A percentile compares a stretch with the other conserved stretches of the same genome.
These are phyloP conservation scores for Sporobolomyces roseus DNA, from an alignment of 768 basidiomycete genomes.

Conservation along the genomic window DNA sequence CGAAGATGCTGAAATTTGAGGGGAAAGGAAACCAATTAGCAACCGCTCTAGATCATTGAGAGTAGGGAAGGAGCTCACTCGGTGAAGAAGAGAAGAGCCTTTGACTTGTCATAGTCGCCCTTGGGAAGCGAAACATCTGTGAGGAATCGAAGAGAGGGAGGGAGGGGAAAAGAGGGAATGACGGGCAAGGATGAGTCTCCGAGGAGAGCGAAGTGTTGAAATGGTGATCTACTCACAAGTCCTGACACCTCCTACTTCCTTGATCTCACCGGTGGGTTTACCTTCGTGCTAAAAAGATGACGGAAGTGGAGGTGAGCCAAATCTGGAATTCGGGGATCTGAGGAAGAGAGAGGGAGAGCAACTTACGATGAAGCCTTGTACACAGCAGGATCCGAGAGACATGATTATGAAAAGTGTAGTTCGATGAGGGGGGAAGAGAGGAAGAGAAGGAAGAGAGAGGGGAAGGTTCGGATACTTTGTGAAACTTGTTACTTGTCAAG, in stretches of 20 bases:
- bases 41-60: neutral
- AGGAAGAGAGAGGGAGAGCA: no score
- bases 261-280: conserved; percentile 51
- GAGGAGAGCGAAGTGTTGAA: neutral
- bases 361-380: conserved; percentile 27
- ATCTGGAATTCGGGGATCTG: no score
- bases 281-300: conserved; percentile 37
- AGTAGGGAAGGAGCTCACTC: conserved; percentile 44
- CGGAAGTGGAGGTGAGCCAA: no score
- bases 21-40: neutral
- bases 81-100: conserved; percentile 58
- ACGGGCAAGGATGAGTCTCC: neutral
- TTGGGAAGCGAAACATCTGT: conserved; percentile 57
- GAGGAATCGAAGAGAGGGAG: neutral
- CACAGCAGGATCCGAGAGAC: conserved; percentile 35
- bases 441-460: neutral
- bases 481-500: no score
- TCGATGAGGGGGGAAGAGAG: neutral
- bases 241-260: conserved; percentile 55
- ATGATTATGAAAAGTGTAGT: neutral
- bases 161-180: neutral
- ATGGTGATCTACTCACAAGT: conserved; percentile 46
- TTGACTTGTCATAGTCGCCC: conserved; percentile 53
- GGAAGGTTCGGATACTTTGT: no score
- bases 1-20: conserved; percentile 37